A percentile compares a stretch with the other conserved stretches of the same genome.
Conservation (phyloP, 1,139 yeast species). For the Geotrichum phurueaensis region DNA sequence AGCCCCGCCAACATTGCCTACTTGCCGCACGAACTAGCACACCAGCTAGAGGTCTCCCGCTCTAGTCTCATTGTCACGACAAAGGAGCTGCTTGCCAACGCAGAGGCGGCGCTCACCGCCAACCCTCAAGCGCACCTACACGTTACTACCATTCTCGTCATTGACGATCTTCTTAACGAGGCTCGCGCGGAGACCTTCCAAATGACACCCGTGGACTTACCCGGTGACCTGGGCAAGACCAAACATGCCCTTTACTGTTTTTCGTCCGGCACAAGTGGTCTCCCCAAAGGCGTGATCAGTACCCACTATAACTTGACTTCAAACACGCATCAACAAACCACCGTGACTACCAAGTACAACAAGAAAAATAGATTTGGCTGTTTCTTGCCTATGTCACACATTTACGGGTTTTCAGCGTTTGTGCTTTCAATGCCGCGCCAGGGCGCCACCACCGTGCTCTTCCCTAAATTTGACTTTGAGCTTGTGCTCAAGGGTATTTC, state of each 20-base stretch:
- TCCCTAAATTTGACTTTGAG: constrained; percentile 31
- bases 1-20: constrained; percentile 27
- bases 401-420: constrained; percentile 31
- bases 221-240: background rate
- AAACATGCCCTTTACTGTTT: constrained; percentile 32
- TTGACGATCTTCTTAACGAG: constrained; percentile 7
- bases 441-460: constrained; percentile 26
- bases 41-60: constrained; percentile 23
- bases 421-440: constrained; percentile 24
- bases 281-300: constrained; percentile 58
- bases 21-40: constrained; percentile 24
- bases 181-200: constrained; percentile 1
- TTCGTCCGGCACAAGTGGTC: constrained; percentile 58
- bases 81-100: constrained; percentile 14
- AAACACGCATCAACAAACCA: constrained; percentile 21
- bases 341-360: background rate
- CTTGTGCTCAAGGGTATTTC: constrained; percentile 24
- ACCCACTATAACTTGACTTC: constrained; percentile 39
- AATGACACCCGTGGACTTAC: constrained; percentile 7
- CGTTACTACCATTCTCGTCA: constrained; percentile 2
- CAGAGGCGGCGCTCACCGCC: background rate
- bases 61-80: constrained; percentile 22
- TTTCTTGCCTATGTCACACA: constrained; percentile 34
- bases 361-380: constrained; percentile 17
- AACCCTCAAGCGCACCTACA: background rate